Base-by-base conservation (phyloP, 176 grass and related monocot genomes). In the Oryza nivara region DNA sequence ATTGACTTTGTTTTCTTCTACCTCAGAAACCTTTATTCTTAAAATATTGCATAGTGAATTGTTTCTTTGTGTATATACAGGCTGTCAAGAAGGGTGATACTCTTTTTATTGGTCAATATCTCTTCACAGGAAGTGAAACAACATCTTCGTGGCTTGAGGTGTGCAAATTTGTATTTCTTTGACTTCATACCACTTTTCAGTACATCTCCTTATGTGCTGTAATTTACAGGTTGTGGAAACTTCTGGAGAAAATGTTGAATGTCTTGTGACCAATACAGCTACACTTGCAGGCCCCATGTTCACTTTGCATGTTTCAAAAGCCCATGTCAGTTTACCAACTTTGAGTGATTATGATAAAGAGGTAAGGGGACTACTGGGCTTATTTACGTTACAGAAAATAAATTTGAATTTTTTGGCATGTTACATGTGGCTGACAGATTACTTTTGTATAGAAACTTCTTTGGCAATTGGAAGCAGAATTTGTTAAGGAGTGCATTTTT, bases 141-240 rank as follows among this genome's bases (percentile, higher is more conserved):
- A 95, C 96, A 32, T 98, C 96, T 83, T 80, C 93, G 17, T 98
- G 91, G 96, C 91, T 98, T 89, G 96, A 98, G 91, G 96, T 95
- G 25, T 47, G 66, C 16, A 30, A 74, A 52, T 67, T 82, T 74
- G 6, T 68, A 65, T 67, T n/a, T 78, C 16, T 12, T 85, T 65
- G 11, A 48, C 49, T 68, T 30, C 10, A 43, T 83, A 48, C 23
- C 58, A 16, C 69, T 67, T 75, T 54, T 20, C 74, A 76, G 63
- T 58, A 19, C 3, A 12, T 81, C 49, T 74, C n/a, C 10, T 80
- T 61, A 30, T 81, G 40, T 78, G 34, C 5, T 76, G 8, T 75
- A 70, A 78, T 74, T 26, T 84, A 46, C 79, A 98, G 96, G 93
- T 98, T 85, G 15, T 84, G 72, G 96, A 90, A 38, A 94, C 78